Base-by-base conservation (phyloP, 177 flowering plant species). In the Telopea speciosissima region DNA sequence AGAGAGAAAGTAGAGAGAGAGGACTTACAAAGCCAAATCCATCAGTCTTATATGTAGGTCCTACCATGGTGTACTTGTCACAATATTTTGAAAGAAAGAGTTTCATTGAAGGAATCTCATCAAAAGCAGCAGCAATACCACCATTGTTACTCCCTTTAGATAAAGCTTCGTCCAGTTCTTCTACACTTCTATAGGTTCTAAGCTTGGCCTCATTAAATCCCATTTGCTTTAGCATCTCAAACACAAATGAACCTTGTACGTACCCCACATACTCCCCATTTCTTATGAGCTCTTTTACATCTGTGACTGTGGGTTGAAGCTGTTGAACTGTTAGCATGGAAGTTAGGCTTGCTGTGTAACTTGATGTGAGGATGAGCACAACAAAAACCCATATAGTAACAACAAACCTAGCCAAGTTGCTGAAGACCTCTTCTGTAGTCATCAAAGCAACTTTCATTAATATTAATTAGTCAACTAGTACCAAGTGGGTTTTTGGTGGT, bases 311-410 rank as follows among this genome's bases (percentile, higher is more conserved):
- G 1, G 74, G 70, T 59, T 58, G 72, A 13, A 79, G 70, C 65
- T 60, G 73, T 69, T 66, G 77, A 9, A 77, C 68, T 16, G 78
- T 79, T 23, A 79, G 63, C 26, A 63, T 65, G 8, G 82, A 71
- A 19, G 77, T 68, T 40, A 79, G 65, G 49, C 70, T 80, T 25
- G 82, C 82, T 9, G 80, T 80, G 72, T 77, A 80, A 67, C 72
- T 77, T 4, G 71, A 54, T 19, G 62, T 72, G 26, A 80, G 11
- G 67, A 80, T 70, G 44, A 63, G 40, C 40, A 33, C 40, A 33
- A 33, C 31, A 33, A 33, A 33, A 33, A 33, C 40, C 40, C 40
- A 33, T 33, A 33, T 33, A 7, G 8, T 33, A 0, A 33, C 40
- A 33, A 33, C 8, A 7, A 33, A 33, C 40, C 40, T 33, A 33